These are phyloP conservation scores for Lipomyces kockii DNA, from an alignment of 805 yeast species.

Conservation along the genomic window DNA sequence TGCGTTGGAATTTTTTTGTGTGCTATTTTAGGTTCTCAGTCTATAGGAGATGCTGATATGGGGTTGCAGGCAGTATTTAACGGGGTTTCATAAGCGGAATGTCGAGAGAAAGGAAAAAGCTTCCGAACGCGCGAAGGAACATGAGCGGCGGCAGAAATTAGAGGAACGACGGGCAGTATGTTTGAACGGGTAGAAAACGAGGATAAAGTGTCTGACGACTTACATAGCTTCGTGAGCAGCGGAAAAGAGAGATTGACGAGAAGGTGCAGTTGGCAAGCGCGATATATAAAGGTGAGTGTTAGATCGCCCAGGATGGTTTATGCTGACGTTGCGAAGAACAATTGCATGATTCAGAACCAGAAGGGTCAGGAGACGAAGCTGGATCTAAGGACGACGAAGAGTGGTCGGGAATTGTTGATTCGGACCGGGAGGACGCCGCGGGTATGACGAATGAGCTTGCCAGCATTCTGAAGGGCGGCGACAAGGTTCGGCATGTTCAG, in stretches of 20 bases:
- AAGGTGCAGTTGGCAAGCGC: constrained; percentile 62
- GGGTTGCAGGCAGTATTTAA: constrained; percentile 64
- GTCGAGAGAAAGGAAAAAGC: constrained; percentile 87
- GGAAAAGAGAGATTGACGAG: constrained; percentile 65
- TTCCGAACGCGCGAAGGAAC: constrained; percentile 72
- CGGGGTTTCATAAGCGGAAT: constrained; percentile 96
- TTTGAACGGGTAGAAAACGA: background rate
- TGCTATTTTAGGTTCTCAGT: background rate
- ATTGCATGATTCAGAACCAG: background rate
- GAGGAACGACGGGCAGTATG: constrained; percentile 66
- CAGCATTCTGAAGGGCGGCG: constrained; percentile 47
- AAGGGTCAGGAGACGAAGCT: background rate
- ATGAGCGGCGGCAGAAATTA: constrained; percentile 69
- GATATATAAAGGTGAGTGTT: constrained; percentile 38
- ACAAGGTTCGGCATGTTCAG: constrained; percentile 12
- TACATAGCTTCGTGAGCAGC: constrained; percentile 62
- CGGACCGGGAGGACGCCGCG: background rate
- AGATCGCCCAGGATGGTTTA: too few relatives aligned
- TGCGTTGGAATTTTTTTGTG: background rate
- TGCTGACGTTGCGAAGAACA: background rate
- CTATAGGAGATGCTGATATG: background rate
- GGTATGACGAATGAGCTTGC: constrained; percentile 49
- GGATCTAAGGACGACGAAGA: constrained; percentile 21
- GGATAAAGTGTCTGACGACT: background rate
- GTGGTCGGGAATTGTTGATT: constrained; percentile 28